phyloP scores from a whole-genome alignment of 768 basidiomycete species.

The Lentinula sp. region DNA sequence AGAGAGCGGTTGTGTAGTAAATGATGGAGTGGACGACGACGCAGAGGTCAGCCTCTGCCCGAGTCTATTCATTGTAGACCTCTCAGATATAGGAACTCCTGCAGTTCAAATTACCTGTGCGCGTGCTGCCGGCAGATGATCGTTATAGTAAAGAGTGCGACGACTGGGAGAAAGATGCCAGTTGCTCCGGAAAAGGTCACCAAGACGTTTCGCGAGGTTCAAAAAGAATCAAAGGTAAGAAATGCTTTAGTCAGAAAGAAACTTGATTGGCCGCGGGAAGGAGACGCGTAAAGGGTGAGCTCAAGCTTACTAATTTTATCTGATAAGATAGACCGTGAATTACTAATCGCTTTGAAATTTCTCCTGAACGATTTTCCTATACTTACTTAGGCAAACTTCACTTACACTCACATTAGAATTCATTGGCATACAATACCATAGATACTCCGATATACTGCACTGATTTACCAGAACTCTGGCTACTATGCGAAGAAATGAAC shows the following conservation, averaged over 20 bases:
- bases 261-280: neutral
- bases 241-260: neutral
- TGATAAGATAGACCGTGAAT: neutral
- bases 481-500: no score
- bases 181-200: no score
- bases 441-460: no score
- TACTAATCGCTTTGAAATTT: no score
- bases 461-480: no score
- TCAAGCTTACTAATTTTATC: neutral
- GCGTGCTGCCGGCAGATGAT: neutral
- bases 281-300: neutral
- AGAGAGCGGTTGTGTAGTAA: neutral
- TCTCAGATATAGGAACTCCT: neutral
- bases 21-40: neutral
- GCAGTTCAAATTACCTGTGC: neutral
- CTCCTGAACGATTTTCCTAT: no score
- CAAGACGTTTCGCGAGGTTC: neutral
- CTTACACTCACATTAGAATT: no score
- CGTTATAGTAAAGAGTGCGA: neutral
- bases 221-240: neutral
- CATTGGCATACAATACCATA: no score
- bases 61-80: conserved; percentile 4
- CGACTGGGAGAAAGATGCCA: neutral
- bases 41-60: conserved; percentile 1
- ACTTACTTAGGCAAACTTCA: no score